Percentiles rank a stretch among this genome's conserved stretches.
Evolutionary conservation across 2,329 filamentous ascomycete species (phyloP).

Genomic region (Ascochyta rabiei): DNA sequence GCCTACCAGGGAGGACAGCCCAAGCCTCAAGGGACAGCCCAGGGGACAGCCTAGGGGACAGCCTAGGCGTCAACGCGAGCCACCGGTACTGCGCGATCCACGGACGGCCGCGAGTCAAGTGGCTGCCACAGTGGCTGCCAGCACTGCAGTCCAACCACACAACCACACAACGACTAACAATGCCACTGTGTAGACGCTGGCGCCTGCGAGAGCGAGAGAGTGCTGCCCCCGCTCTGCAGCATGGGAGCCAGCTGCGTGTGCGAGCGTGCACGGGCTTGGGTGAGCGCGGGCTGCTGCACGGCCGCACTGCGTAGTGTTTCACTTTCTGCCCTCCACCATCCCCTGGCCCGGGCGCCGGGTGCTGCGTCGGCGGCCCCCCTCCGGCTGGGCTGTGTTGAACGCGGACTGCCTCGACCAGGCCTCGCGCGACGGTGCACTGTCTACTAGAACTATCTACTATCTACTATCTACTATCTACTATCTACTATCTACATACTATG

Average conservation of each 20-base stretch:
- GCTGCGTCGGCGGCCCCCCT: slow-evolving; percentile 3
- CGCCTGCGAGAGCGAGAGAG: no score
- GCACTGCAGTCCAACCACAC: background rate
- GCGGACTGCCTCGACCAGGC: background rate
- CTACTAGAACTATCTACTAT: no score
- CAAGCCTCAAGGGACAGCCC: slow-evolving; percentile 10
- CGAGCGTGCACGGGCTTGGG: no score
- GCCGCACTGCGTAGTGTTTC: slow-evolving; percentile 14
- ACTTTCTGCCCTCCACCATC: background rate
- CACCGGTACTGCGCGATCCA: slow-evolving; percentile 1
- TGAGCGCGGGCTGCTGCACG: background rate
- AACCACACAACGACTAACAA: background rate
- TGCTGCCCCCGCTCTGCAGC: background rate
- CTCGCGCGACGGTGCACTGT: no score
- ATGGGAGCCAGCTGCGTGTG: background rate
- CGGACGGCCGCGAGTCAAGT: slow-evolving; percentile 18
- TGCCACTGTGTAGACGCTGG: no score
- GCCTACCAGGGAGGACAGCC: background rate
- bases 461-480: no score
- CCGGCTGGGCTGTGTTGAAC: slow-evolving; percentile 1
- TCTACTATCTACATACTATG: no score
- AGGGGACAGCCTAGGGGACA: no score
- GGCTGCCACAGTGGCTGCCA: no score
- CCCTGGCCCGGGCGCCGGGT: background rate
- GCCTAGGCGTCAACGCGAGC: slow-evolving; percentile 8